Base-by-base conservation (phyloP, 495 filamentous ascomycete genomes). In the Daldinia childiae region DNA sequence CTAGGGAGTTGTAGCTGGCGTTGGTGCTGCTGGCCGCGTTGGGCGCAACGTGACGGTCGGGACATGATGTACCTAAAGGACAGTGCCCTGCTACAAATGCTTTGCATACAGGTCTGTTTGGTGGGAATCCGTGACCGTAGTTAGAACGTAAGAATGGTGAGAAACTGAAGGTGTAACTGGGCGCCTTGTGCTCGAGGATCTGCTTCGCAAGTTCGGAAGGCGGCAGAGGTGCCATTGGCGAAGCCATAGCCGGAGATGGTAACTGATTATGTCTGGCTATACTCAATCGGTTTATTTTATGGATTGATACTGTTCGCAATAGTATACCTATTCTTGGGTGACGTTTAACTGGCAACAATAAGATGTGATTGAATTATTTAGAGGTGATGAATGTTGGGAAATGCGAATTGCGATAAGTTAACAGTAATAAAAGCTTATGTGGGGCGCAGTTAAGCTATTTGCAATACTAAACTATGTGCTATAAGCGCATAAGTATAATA, bases 101-200 rank as follows among this genome's bases (percentile, higher is more conserved):
- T 75, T 93, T 92, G 86, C 94, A 97, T 71, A 89, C 82, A 9
- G 92, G 92, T 0, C 92, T 90, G 79, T 90, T 86, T 58, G 90
- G 87, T 5, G 82, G 76, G 34, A 96, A 87, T 64, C 90, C 90
- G 81, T 94, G 92, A 64, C 92, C 89, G 79, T 94, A 94, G 71
- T 84, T 90, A 39, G 85, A 81, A 52, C 89, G 89, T 6, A 94
- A 86, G 83, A 92, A 93, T 29, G 89, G 90, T 17, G 87, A 85
- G 85, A 94, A 93, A 75, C 87, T 83, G 84, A 94, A 93, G 73
- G 82, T 82, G 84, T 88, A 91, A 71, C 74, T 69, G 3, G 86
- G 85, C n/a, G 87, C 76, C 51, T 78, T 71, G 74, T 88, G 88
- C 29, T 80, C 75, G 74, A 88, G 83, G 76, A 86, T 84, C 34